Base-by-base conservation (phyloP, 1,284 basidiomycete species). In the Trichosporon asahii region DNA sequence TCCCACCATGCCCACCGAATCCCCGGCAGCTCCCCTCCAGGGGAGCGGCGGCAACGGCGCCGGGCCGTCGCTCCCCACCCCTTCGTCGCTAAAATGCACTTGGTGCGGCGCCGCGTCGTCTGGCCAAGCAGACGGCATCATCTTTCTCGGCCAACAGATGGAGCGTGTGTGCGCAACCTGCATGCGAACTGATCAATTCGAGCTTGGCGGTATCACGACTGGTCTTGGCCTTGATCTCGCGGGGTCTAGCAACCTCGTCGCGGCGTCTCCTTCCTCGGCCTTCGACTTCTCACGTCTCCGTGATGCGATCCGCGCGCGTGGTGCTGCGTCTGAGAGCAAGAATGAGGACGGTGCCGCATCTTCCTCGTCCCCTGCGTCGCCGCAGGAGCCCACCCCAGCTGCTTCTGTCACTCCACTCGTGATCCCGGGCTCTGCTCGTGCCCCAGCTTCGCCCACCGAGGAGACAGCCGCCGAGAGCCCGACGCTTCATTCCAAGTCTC, bases 1-100 rank as follows among this genome's bases (percentile, higher is more conserved):
- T 33, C n/a, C 63, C 44, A 18, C 35, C 9, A 81, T 82, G 80
- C 80, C 81, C 18, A 74, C 80, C 14, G 80, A 81, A 73, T 79
- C 79, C 27, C 67, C 69, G n/a, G 66, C 76, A 35, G 68, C 71
- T 29, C 69, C 55, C 74, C 15, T 61, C 70, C 57, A 61, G 14
- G 9, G 55, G 21, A 53, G 64, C 63, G 35, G 63, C 44, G 12
- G 29, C 46, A 44, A 64, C 27, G 40, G 60, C 57, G 57, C 64
- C 44, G 25, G 67, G 61, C 37, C 60, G 18, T 18, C 65, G 65
- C 70, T 68, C 55, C 75, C 64, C 60, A 75, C 67, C 12, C 70
- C 72, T 11, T 73, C 68, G 4, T 49, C 66, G 12, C 74, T 79
- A 72, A 82, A 82, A 73, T 82, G 81, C 68, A 70, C 77, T 0